Percentiles rank a stretch among this genome's conserved stretches.
phyloP scores from a whole-genome alignment of 805 yeast genomes.

The Candida taoyuanica region DNA sequence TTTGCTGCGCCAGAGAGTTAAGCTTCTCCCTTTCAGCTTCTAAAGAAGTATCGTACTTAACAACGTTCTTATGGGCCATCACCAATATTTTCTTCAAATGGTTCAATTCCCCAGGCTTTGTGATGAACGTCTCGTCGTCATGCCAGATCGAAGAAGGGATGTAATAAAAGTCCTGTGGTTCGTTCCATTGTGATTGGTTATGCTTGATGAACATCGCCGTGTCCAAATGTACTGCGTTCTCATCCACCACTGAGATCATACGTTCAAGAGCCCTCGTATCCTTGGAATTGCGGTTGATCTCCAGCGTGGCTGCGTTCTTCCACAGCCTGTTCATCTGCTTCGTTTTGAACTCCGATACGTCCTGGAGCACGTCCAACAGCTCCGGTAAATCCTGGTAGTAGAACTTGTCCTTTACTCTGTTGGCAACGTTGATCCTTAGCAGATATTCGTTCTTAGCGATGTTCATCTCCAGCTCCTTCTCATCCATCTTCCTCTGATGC shows the following conservation, averaged over 20 bases:
- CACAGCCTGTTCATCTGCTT: slow-evolving; percentile 64
- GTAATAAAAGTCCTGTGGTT: slow-evolving; percentile 80
- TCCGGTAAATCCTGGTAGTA: slow-evolving; percentile 93
- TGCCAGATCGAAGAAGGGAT: slow-evolving; percentile 95
- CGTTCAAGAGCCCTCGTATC: slow-evolving; percentile 40
- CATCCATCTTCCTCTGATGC: slow-evolving; percentile 44
- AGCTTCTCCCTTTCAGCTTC: slow-evolving; percentile 29
- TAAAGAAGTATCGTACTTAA: slow-evolving; percentile 27
- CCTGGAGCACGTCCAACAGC: slow-evolving; percentile 77
- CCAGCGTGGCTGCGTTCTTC: slow-evolving; percentile 55
- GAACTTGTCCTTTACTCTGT: slow-evolving; percentile 87
- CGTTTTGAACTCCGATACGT: slow-evolving; percentile 74
- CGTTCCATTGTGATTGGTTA: slow-evolving; percentile 69
- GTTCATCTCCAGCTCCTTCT: slow-evolving; percentile 78
- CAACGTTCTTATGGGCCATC: slow-evolving; percentile 30
- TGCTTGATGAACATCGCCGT: slow-evolving; percentile 91
- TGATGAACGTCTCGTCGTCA: slow-evolving; percentile 77
- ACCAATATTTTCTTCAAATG: slow-evolving; percentile 46
- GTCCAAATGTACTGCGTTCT: slow-evolving; percentile 71
- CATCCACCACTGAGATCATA: slow-evolving; percentile 53
- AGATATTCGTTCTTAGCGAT: slow-evolving; percentile 80
- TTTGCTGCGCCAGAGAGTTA: slow-evolving; percentile 28
- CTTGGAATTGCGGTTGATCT: slow-evolving; percentile 47
- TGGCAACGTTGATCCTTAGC: slow-evolving; percentile 76
- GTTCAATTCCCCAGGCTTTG: slow-evolving; percentile 45